Percentiles rank a stretch among this genome's conserved stretches.
phyloP scores from a whole-genome alignment of 2,329 filamentous ascomycete species.

The Fusarium luffae region DNA sequence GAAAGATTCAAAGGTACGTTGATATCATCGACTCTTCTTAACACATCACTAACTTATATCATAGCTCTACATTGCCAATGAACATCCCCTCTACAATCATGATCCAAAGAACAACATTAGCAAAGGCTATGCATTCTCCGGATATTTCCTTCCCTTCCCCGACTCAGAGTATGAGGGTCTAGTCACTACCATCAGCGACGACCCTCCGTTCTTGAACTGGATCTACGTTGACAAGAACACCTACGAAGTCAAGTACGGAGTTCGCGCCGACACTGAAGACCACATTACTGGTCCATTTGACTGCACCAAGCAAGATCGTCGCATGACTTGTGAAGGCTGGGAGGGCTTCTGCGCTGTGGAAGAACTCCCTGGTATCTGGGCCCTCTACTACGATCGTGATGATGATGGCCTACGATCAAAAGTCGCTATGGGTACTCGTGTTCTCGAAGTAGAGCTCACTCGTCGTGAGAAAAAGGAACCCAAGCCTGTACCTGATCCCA shows the following conservation, averaged over 20 bases:
- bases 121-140: conserved; percentile 64
- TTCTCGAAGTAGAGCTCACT: conserved; percentile 66
- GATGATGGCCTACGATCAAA: conserved; percentile 58
- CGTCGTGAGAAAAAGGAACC: conserved; percentile 59
- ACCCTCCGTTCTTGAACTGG: conserved; percentile 63
- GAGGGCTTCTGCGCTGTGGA: conserved; percentile 62
- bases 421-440: conserved; percentile 58
- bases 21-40: not conserved
- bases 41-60: not conserved
- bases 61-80: conserved; percentile 48
- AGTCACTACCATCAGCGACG: conserved; percentile 61
- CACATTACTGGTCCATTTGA: conserved; percentile 62
- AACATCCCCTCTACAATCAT: conserved; percentile 43
- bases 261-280: conserved; percentile 55
- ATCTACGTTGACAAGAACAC: conserved; percentile 60
- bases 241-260: conserved; percentile 59
- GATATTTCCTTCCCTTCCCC: conserved; percentile 68
- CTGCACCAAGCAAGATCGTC: conserved; percentile 63
- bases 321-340: conserved; percentile 61
- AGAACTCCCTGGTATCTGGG: conserved; percentile 56
- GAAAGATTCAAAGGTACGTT: conserved; percentile 54
- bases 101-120: conserved; percentile 56
- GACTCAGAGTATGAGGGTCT: conserved; percentile 60
- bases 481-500: conserved; percentile 39
- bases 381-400: conserved; percentile 60